Evolutionary conservation across 352 stramenopile genomes (phyloP).

Genomic region (Phytophthora tubulina): DNA sequence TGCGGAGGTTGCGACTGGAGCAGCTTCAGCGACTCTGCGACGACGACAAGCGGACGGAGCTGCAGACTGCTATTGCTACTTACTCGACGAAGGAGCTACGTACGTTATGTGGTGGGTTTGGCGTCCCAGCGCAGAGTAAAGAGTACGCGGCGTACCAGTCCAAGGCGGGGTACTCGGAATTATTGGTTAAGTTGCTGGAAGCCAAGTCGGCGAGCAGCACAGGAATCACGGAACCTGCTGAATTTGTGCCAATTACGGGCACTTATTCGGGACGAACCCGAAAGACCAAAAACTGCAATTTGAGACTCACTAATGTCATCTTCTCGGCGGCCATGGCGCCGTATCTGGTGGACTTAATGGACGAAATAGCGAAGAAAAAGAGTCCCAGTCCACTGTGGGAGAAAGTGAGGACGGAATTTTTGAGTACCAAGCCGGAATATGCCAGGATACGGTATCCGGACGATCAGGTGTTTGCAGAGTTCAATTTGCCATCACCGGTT

Average conservation of each 20-base stretch:
- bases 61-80: constrained; percentile 2
- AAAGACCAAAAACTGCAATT: constrained; percentile 29
- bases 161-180: constrained; percentile 18
- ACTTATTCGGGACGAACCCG: constrained; percentile 4
- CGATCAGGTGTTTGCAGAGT: constrained; percentile 10
- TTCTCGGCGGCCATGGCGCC: constrained; percentile 15
- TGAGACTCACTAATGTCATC: constrained; percentile 21
- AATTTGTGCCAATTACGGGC: background rate
- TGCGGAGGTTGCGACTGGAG: constrained; percentile 14
- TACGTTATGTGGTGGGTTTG: constrained; percentile 15
- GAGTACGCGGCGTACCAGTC: constrained; percentile 27
- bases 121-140: constrained; percentile 21
- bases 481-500: constrained; percentile 19
- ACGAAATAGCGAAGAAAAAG: constrained; percentile 1
- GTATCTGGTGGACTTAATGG: background rate
- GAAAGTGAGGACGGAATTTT: constrained; percentile 16
- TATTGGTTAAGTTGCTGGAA: constrained; percentile 19
- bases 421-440: constrained; percentile 19
- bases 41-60: constrained; percentile 8
- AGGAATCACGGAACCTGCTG: background rate
- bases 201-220: constrained; percentile 7
- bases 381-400: constrained; percentile 16
- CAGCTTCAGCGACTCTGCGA: constrained; percentile 21
- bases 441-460: constrained; percentile 6
- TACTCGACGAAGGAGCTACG: constrained; percentile 27